These are phyloP conservation scores for Penicillium paxilli DNA, from an alignment of 495 filamentous ascomycete species.

Conservation along the genomic window DNA sequence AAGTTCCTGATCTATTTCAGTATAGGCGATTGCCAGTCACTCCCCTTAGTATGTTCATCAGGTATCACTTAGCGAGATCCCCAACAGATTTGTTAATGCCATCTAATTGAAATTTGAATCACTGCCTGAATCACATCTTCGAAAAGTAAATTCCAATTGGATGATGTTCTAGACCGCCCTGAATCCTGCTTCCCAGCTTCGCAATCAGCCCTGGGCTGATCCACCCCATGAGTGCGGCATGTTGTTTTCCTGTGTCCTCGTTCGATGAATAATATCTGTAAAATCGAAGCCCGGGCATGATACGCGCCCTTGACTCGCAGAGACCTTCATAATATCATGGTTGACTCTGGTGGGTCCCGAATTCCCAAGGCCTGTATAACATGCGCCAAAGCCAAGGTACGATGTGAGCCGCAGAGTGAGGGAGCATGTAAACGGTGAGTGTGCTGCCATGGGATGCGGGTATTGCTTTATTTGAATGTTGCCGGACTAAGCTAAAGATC, in stretches of 20 bases:
- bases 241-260: background rate
- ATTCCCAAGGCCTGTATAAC: constrained; percentile 24
- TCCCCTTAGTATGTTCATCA: too few relatives aligned
- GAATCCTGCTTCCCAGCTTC: background rate
- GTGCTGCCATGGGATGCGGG: background rate
- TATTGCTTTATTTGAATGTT: too few relatives aligned
- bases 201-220: too few relatives aligned
- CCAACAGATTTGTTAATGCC: too few relatives aligned
- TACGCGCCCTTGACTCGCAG: too few relatives aligned
- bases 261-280: background rate
- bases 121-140: too few relatives aligned
- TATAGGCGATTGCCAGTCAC: too few relatives aligned
- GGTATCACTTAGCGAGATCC: too few relatives aligned
- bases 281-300: too few relatives aligned
- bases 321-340: constrained; percentile 3
- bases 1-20: too few relatives aligned
- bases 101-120: too few relatives aligned
- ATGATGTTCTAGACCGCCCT: background rate
- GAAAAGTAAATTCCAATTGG: background rate
- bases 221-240: background rate
- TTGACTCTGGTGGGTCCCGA: constrained; percentile 10
- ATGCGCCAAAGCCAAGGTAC: constrained; percentile 30
- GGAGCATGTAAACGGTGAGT: constrained; percentile 25
- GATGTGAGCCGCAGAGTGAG: constrained; percentile 20
- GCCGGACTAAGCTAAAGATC: background rate